Conservation (phyloP, 768 basidiomycete genomes). For the Leccinum sublutescens region DNA sequence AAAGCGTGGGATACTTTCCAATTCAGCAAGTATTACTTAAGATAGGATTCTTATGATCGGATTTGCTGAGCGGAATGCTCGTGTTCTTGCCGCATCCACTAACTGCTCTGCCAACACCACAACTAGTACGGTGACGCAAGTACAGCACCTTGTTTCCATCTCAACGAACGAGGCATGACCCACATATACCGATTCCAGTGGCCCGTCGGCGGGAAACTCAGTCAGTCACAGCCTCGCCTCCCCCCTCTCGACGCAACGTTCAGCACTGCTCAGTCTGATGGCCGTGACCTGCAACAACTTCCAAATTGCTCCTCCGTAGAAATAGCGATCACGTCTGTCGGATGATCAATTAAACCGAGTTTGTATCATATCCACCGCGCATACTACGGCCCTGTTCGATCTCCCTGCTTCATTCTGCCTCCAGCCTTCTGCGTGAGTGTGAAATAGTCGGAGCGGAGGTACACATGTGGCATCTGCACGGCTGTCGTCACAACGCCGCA, state of each 20-base stretch:
- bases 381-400: too few relatives aligned
- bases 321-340: neutral
- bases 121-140: neutral
- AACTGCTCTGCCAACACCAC: neutral
- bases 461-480: neutral
- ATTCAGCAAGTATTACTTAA: too few relatives aligned
- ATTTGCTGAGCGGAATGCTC: neutral
- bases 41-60: neutral
- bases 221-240: neutral
- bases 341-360: neutral
- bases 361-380: neutral
- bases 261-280: neutral
- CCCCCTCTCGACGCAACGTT: neutral
- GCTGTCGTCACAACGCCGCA: neutral
- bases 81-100: neutral
- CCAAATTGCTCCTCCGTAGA: neutral
- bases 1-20: too few relatives aligned
- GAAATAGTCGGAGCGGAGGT: neutral
- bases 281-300: neutral
- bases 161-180: neutral
- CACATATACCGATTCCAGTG: neutral
- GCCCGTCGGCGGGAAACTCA: neutral
- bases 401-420: neutral
- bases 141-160: neutral
- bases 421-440: neutral